phyloP scores from a whole-genome alignment of 192 early-diverging fungal genomes.

The Helicostylum pulchrum region DNA sequence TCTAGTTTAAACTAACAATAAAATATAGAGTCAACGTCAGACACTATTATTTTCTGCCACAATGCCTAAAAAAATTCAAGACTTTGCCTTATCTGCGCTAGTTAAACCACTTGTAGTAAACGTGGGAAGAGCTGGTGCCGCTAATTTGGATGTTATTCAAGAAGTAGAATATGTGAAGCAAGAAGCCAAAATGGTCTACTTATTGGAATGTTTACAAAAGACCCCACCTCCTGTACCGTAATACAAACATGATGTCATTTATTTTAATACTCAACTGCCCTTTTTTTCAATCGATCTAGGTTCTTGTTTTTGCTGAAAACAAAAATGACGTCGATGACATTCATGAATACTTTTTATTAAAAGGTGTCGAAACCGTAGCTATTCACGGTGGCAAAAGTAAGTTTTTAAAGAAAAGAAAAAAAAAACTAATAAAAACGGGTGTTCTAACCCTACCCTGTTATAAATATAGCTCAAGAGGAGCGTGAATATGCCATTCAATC shows the following conservation, averaged over 20 bases:
- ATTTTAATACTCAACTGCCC: background rate
- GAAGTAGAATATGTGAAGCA: constrained; percentile 97
- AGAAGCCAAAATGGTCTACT: constrained; percentile 91
- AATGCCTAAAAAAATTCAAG: constrained; percentile 97
- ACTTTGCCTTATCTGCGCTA: constrained; percentile 88
- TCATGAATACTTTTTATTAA: constrained; percentile 91
- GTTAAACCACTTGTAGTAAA: constrained; percentile 93
- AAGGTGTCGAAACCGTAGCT: constrained; percentile 90
- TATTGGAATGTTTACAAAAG: constrained; percentile 95
- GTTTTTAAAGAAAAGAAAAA: constrained; percentile 5
- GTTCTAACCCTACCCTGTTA: background rate
- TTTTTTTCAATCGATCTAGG: constrained; percentile 33
- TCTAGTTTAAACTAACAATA: background rate
- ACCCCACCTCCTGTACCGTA: constrained; percentile 82
- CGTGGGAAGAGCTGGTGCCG: constrained; percentile 95
- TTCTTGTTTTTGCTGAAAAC: constrained; percentile 97
- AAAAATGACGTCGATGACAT: constrained; percentile 99
- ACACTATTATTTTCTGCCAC: constrained; percentile 89
- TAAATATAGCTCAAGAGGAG: constrained; percentile 87
- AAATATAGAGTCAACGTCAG: constrained; percentile 75
- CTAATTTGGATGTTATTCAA: constrained; percentile 95
- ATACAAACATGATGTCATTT: constrained; percentile 4
- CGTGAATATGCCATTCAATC: constrained; percentile 93
- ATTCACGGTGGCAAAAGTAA: constrained; percentile 93
- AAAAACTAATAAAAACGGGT: no score